phyloP scores from a whole-genome alignment of 2,329 filamentous ascomycete genomes.

The Phyllachora maydis region DNA sequence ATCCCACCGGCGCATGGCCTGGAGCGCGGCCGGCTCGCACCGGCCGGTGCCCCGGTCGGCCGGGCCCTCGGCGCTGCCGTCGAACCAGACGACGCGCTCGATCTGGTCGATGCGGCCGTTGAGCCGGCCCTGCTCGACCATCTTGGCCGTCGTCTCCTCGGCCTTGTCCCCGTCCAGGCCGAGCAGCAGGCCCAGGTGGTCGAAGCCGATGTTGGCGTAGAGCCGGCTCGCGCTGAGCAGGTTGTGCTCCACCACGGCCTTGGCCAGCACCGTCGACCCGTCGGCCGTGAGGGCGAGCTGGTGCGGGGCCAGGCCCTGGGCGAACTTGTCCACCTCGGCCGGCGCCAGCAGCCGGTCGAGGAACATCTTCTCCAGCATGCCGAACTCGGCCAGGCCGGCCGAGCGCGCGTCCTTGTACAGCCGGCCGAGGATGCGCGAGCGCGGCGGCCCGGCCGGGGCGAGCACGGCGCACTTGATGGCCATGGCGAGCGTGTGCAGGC shows the following conservation, averaged over 20 bases:
- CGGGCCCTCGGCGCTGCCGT: constrained; percentile 42
- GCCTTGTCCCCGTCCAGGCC: constrained; percentile 63
- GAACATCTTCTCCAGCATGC: constrained; percentile 95
- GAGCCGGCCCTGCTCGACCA: constrained; percentile 88
- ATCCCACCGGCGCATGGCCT: constrained; percentile 73
- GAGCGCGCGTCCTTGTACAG: constrained; percentile 89
- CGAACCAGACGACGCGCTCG: constrained; percentile 71
- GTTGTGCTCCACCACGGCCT: constrained; percentile 92
- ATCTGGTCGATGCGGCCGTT: constrained; percentile 89
- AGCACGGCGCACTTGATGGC: constrained; percentile 86
- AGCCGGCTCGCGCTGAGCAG: constrained; percentile 65
- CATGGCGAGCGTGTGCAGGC: constrained; percentile 64
- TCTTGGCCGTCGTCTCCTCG: constrained; percentile 77
- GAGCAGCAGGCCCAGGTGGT: constrained; percentile 55
- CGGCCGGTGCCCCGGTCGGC: constrained; percentile 48
- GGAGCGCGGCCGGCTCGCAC: constrained; percentile 39
- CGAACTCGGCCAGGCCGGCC: constrained; percentile 53
- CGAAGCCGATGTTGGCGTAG: constrained; percentile 59
- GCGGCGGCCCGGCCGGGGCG: constrained; percentile 71
- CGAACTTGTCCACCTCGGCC: constrained; percentile 73
- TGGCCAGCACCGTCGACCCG: constrained; percentile 79
- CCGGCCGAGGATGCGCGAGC: constrained; percentile 59
- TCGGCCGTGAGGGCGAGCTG: constrained; percentile 81
- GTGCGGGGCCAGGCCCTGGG: constrained; percentile 60
- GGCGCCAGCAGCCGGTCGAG: constrained; percentile 66